Conservation (phyloP, 345 rosid genomes). For the Clarkia xantiana region DNA sequence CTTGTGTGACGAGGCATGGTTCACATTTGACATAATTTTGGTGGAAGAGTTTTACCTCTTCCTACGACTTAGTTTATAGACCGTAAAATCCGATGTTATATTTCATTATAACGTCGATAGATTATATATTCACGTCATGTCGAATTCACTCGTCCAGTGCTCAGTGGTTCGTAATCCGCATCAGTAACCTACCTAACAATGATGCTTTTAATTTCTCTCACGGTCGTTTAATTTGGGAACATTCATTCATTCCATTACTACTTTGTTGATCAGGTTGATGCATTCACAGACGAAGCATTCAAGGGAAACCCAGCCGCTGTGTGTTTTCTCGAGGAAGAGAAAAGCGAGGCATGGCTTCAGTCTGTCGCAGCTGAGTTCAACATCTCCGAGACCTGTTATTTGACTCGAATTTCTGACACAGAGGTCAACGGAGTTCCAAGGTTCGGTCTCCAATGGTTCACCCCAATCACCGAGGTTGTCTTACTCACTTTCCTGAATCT, state of each 20-base stretch:
- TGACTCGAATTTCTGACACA: slow-evolving; percentile 15
- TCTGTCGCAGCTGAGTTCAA: slow-evolving; percentile 47
- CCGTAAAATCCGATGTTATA: too few species aligned
- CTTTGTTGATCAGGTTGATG: slow-evolving; percentile 42
- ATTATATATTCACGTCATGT: too few species aligned
- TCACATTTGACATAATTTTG: too few species aligned
- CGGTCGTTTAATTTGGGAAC: too few species aligned
- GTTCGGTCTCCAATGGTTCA: slow-evolving; percentile 58
- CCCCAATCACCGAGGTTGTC: slow-evolving; percentile 31
- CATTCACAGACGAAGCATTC: slow-evolving; percentile 59
- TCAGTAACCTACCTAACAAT: too few species aligned
- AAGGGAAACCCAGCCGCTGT: slow-evolving; percentile 83
- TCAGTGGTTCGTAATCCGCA: slow-evolving; percentile 14
- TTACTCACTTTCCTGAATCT: background rate
- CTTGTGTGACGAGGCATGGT: too few species aligned
- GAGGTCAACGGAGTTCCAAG: slow-evolving; percentile 15
- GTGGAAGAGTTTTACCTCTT: too few species aligned
- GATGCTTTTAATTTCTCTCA: background rate
- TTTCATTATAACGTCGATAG: too few species aligned
- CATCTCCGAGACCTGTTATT: slow-evolving; percentile 32
- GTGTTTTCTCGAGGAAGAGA: slow-evolving; percentile 49
- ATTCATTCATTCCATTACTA: too few species aligned
- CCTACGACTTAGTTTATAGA: too few species aligned
- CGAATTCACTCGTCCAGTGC: slow-evolving; percentile 26
- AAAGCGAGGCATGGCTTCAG: slow-evolving; percentile 60